These are phyloP conservation scores for Pseudocercospora musae DNA, from an alignment of 2,329 filamentous ascomycete species.

Conservation along the genomic window DNA sequence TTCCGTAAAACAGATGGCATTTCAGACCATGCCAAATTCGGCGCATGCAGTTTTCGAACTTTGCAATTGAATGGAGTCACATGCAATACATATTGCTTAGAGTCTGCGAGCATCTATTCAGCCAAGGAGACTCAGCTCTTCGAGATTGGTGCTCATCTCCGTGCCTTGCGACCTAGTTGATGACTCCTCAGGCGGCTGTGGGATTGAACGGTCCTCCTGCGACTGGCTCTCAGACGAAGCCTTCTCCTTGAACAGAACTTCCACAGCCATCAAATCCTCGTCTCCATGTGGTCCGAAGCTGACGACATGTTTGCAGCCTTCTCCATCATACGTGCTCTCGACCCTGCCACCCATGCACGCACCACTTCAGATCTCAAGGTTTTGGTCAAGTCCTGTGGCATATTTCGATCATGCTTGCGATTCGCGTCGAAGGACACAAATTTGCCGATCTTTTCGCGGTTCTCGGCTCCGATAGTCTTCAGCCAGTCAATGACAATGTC, in stretches of 20 bases:
- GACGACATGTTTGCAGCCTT: constrained; percentile 18
- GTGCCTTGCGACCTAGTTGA: background rate
- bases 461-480: constrained; percentile 16
- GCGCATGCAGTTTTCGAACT: background rate
- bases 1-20: background rate
- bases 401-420: constrained; percentile 14
- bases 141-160: background rate
- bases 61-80: background rate
- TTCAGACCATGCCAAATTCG: background rate
- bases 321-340: constrained; percentile 9
- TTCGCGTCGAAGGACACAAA: constrained; percentile 22
- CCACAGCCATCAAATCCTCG: constrained; percentile 14
- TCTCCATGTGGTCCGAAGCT: constrained; percentile 6
- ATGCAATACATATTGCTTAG: background rate
- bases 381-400: constrained; percentile 15
- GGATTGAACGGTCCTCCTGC: background rate
- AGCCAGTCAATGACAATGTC: constrained; percentile 19
- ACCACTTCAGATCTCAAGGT: constrained; percentile 13
- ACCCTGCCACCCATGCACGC: constrained; percentile 14
- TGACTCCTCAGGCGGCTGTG: background rate
- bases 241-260: constrained; percentile 11
- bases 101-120: background rate
- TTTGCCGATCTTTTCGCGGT: constrained; percentile 15
- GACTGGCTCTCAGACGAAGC: background rate
- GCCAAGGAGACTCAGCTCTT: background rate